Evolutionary conservation across 2,329 filamentous ascomycete species (phyloP), one percentile per base, ranked within the genome.

Genomic region (Didymella glomerata): DNA sequence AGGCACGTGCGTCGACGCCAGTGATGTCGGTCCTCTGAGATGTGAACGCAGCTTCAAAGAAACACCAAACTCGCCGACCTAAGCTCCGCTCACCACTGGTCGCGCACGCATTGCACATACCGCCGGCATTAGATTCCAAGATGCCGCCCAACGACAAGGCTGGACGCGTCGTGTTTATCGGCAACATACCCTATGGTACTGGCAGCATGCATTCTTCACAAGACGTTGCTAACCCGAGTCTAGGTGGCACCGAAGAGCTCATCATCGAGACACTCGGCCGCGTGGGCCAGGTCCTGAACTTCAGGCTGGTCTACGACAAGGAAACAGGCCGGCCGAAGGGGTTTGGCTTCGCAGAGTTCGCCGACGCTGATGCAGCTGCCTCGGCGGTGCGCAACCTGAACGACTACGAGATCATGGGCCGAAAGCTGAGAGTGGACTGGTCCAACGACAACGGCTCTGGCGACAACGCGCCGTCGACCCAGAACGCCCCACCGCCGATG

Each of bases 341-440:
- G 18, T 99, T 97, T 76, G 95, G 95, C 34, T 99, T 98, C 71
- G 91, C 93, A 72, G 94, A 98, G 76, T 99, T 96, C 74, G 90
- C 92, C 54, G 95, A 98, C 74, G 88, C 91, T 60, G 94, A 96
- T 86, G 84, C 93, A 25, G 95, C 95, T 30, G 92, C 94, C 36
- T 96, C 93, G 2, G 95, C 95, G 2, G 94, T 98, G 47, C 90
- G 94, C 68, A 98, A 99, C 75, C 82, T 98, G 51, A 97, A 98
- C 80, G 93, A 97, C 77, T 89, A 92, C 79, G 94, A 98, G 76
- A 88, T 97, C 74, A 96, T 97, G 89, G 93, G 93, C 54, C 88
- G 95, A 71, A 96, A 96, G 78, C 85, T 99, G 64, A 88, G 93
- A 61, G 95, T 99, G 55, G 95, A 98, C 78, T 99, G 96, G 79